Evolutionary conservation across 2,329 filamentous ascomycete genomes (phyloP), one percentile per base, ranked within the genome.

Genomic region (Berkeleyomyces rouxiae): DNA sequence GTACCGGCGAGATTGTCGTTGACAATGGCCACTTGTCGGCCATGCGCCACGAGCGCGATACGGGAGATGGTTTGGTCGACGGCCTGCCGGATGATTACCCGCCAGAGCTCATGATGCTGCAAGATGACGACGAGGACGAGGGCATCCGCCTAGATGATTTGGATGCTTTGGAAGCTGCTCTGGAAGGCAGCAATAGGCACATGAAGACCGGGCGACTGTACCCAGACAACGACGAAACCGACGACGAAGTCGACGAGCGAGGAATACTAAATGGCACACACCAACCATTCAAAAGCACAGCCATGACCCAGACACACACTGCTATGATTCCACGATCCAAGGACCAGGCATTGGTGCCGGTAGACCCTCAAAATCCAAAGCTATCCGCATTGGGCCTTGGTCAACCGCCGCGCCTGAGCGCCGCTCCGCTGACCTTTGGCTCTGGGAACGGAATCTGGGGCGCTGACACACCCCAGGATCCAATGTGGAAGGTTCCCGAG

Each of bases 1-100:
- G 78, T 59, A 92, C 88, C 0, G 90, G 89, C 61, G 78, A 88
- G 64, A 84, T 97, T 57, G 79, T 95, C n/a, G 84, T 96, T 63
- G 81, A 97, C 72, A 93, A 96, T 76, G 92, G 93, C 0, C 93
- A 97, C 74, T 72, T 96, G 61, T 71, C 80, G 59, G 70, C 70
- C 72, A 81, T 69, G 83, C 89, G 79, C 69, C 75, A 70, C 72
- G 81, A 73, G 78, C 85, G 70, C 73, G 75, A 76, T 53, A 70
- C 73, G 11, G 74, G 79, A 67, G 66, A 66, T 74, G 39, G 46
- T 61, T 61, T 68, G 66, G 70, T 63, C 36, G 67, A 72, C 16
- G 65, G 61, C 42, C 42, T 61, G 53, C 59, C 60, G 37, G 58
- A 66, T 13, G 59, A 62, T 69, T 59, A 53, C 16, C 62, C 62